Evolutionary conservation across 208 protist species (phyloP), one percentile per base, ranked within the genome.

Genomic region (Crithidia expoeki): DNA sequence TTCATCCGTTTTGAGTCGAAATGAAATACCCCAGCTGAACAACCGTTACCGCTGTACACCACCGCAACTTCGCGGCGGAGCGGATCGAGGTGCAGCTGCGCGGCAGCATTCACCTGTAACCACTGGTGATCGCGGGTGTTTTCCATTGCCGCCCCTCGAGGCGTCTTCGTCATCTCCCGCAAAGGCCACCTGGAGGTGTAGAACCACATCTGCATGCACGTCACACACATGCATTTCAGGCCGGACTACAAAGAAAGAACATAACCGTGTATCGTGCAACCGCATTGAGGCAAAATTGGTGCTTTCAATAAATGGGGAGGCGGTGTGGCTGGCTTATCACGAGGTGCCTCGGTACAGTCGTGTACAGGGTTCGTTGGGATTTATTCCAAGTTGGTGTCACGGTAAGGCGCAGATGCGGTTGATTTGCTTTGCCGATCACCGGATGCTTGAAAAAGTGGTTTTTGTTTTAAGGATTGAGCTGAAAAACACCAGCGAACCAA

Each of bases 11-110:
- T n/a, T n/a, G n/a, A n/a, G n/a, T n/a, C n/a, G n/a, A n/a, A n/a
- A n/a, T n/a, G n/a, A n/a, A n/a, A n/a, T n/a, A n/a, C n/a, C n/a
- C n/a, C n/a, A n/a, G n/a, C n/a, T n/a, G n/a, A n/a, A n/a, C n/a
- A n/a, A n/a, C n/a, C n/a, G n/a, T 14, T 44, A 44, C 38, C 14
- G 38, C 38, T 44, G 10, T 14, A 17, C 38, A 7, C 38, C 38
- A 7, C 38, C 14, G 7, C 14, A 17, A 14, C 14, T 44, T 44
- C 4, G 23, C 17, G 9, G 27, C 40, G 32, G 52, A 58, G 5
- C 52, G 40, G 52, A 58, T 58, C 21, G 52, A 58, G 32, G 52
- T 58, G 19, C 21, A 40, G 52, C 21, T 58, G 52, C 52, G 52
- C 30, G 52, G 52, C 52, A 40, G 52, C 25, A 34, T 58, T 6